Percentiles rank a stretch among this genome's conserved stretches.
Conservation (phyloP, 371 early-diverging fungal genomes). For the Mycotypha africana region DNA sequence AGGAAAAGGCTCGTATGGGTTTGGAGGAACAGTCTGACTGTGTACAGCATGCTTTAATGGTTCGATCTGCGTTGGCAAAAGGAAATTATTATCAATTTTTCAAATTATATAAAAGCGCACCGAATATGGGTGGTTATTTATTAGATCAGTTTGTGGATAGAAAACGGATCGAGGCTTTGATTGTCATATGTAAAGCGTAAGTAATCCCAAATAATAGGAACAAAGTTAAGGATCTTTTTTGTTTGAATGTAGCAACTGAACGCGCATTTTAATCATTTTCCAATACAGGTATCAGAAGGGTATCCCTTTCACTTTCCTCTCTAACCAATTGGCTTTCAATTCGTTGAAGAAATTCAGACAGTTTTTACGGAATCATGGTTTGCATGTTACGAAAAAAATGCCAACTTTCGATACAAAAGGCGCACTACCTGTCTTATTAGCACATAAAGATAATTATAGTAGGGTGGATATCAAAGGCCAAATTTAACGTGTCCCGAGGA, state of each 20-base stretch:
- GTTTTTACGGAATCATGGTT: slow-evolving; percentile 36
- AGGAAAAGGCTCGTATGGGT: slow-evolving; percentile 57
- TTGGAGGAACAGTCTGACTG: slow-evolving; percentile 44
- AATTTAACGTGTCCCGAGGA: too few species aligned
- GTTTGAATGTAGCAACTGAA: too few species aligned
- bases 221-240: too few species aligned
- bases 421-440: slow-evolving; percentile 44
- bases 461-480: slow-evolving; percentile 72
- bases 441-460: slow-evolving; percentile 48
- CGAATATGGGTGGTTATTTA: slow-evolving; percentile 82
- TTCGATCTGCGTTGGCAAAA: slow-evolving; percentile 70
- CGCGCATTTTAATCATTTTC: too few species aligned
- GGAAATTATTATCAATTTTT: slow-evolving; percentile 85
- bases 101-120: slow-evolving; percentile 65
- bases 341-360: slow-evolving; percentile 19
- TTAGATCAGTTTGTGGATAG: slow-evolving; percentile 89
- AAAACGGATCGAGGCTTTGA: slow-evolving; percentile 73
- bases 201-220: slow-evolving; percentile 2
- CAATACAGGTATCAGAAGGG: slow-evolving; percentile 49
- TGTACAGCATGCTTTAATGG: slow-evolving; percentile 81
- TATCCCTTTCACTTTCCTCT: slow-evolving; percentile 35
- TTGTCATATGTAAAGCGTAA: slow-evolving; percentile 68
- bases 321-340: slow-evolving; percentile 42
- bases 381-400: slow-evolving; percentile 3
- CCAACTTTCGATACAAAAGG: slow-evolving; percentile 46